Conservation (phyloP, 192 early-diverging fungal genomes). For the Linnemannia hyalina region DNA sequence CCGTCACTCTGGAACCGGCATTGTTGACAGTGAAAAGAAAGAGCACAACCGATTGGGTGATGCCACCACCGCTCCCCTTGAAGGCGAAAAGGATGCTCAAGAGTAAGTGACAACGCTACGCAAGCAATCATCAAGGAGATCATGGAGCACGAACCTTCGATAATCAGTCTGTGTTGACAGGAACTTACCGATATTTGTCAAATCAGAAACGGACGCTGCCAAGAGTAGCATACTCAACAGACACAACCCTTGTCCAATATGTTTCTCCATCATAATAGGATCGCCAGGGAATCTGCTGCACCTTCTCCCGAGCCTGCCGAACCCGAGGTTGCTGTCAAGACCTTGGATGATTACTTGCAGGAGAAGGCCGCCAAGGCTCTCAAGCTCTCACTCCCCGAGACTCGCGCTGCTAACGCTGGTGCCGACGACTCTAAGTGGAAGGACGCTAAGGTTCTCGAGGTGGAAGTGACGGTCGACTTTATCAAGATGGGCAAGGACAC, state of each 20-base stretch:
- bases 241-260: not conserved
- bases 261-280: not conserved
- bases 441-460: slow-evolving; percentile 76
- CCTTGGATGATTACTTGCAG: slow-evolving; percentile 89
- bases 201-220: not conserved
- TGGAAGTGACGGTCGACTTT: slow-evolving; percentile 81
- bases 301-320: slow-evolving; percentile 66
- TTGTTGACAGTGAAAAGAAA: slow-evolving; percentile 91
- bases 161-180: too few relatives aligned
- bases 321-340: slow-evolving; percentile 86
- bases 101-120: slow-evolving; percentile 40
- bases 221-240: not conserved
- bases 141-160: not conserved
- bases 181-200: too few relatives aligned
- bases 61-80: slow-evolving; percentile 65
- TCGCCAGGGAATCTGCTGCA: slow-evolving; percentile 56
- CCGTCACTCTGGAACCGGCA: slow-evolving; percentile 87
- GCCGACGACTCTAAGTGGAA: slow-evolving; percentile 88
- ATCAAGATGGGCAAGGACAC: slow-evolving; percentile 77
- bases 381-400: slow-evolving; percentile 68
- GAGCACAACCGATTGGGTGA: slow-evolving; percentile 89
- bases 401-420: slow-evolving; percentile 91
- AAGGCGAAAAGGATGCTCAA: slow-evolving; percentile 65
- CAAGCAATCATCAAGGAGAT: not conserved
- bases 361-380: slow-evolving; percentile 75